Evolutionary conservation across 1,139 yeast species (phyloP), one percentile per base, ranked within the genome.

Genomic region (Saccharomyces hybrid): DNA sequence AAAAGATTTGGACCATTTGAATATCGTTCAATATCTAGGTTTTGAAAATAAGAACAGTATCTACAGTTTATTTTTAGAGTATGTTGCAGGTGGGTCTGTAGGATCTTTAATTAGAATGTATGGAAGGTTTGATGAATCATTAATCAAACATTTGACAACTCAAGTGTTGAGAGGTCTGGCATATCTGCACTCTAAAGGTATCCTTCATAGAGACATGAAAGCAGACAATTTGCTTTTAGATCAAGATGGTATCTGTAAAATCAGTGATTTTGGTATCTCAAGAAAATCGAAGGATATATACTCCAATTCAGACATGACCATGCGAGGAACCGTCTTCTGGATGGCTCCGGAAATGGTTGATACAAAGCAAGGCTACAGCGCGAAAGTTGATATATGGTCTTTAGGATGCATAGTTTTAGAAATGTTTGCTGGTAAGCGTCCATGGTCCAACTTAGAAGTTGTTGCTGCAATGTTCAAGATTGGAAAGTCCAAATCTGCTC

Each of bases 341-440:
- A 95, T 95, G 99, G 99, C 99, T 0, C 99, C 99, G 0, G 99
- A 95, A 68, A 96, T 95, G 57, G 90, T 95, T 55, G 87, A 86
- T 63, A 85, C 83, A 54, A 87, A 85, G 61, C 96, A 86, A 67
- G 98, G 98, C 0, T 95, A 95, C 68, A 88, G 96, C 73, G 99
- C 99, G 28, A 95, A 95, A 70, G 90, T 95, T 42, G 95, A 87
- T 69, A 85, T 87, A 42, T 87, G 95, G 95, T 85, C 98, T 0
- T 72, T 91, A 46, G 99, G 99, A 0, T 95, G 99, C 76, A 96
- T 95, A 56, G 95, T 93, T 3, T 70, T 93, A 56, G 99, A 95
- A 69, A 93, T 95, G 99, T 85, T 83, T 74, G 89, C 91, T 0
- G 95, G 93, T 1, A 82, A 83, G 62, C 72, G 95, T 54, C 95